phyloP scores from a whole-genome alignment of 148 eudicot genomes.

The Rheum nobile region DNA sequence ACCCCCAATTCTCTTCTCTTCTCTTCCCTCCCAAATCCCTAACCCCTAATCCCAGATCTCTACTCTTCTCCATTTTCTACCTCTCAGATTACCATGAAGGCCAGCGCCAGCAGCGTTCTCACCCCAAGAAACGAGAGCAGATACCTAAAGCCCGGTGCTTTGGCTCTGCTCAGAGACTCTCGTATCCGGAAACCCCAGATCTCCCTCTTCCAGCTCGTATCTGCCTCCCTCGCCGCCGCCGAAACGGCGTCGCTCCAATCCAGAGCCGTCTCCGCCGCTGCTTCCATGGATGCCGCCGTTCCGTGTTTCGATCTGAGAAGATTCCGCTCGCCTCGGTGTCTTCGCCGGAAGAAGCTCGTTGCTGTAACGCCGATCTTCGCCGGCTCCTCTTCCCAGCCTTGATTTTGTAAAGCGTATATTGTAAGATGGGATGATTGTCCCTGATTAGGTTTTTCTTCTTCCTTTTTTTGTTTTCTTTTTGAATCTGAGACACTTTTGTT shows the following conservation, averaged over 20 bases:
- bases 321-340: neutral
- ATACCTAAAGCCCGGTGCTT: conserved; percentile 11
- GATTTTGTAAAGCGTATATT: neutral
- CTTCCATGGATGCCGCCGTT: neutral
- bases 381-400: conserved; percentile 1
- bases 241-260: neutral
- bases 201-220: neutral
- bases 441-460: neutral
- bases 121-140: neutral
- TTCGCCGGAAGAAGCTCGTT: conserved; percentile 6
- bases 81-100: neutral
- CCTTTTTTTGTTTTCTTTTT: neutral
- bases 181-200: conserved; percentile 4
- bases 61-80: conserved; percentile 4
- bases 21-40: neutral
- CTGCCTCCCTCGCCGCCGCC: neutral
- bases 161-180: conserved; percentile 12
- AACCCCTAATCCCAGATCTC: neutral
- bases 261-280: neutral
- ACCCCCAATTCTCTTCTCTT: neutral
- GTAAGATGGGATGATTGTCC: neutral
- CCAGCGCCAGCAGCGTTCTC: neutral
- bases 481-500: neutral
- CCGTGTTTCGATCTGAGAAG: conserved; percentile 6
- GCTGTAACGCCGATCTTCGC: conserved; percentile 8